Percentiles rank a stretch among this genome's conserved stretches.
phyloP scores from a whole-genome alignment of 257 asterid genomes.

The Coffea eugenioides region DNA sequence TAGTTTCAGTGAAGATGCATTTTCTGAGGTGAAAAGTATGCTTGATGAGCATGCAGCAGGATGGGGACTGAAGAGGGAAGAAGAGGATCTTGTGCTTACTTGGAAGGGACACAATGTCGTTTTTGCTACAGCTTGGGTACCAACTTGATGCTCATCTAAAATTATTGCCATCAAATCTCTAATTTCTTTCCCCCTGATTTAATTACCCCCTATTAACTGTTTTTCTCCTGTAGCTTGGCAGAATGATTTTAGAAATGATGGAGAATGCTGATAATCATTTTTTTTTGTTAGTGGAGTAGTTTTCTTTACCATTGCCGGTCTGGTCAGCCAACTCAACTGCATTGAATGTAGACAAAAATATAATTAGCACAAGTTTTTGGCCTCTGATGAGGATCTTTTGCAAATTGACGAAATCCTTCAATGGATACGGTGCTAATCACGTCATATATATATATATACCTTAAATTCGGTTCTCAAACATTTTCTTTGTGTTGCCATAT shows the following conservation, averaged over 20 bases:
- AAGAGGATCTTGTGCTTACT: conserved; percentile 73
- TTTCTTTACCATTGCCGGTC: neutral
- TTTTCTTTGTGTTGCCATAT: neutral
- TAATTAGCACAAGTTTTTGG: neutral
- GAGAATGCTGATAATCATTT: neutral
- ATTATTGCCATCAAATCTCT: neutral
- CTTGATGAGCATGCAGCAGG: conserved; percentile 95
- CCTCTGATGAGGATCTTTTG: neutral
- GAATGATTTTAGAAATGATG: conserved; percentile 9
- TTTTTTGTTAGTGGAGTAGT: neutral
- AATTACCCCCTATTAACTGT: conserved; percentile 1
- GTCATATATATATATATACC: neutral
- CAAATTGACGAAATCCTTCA: neutral
- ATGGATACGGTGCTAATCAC: neutral
- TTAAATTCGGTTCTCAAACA: neutral
- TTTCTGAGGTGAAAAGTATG: conserved; percentile 72
- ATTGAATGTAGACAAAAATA: neutral
- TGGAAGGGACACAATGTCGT: conserved; percentile 98
- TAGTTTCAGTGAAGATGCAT: conserved; percentile 60
- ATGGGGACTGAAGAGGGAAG: conserved; percentile 93
- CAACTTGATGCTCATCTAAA: conserved; percentile 27
- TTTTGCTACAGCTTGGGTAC: conserved; percentile 85
- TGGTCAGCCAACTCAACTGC: neutral
- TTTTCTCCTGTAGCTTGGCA: neutral
- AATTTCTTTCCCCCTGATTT: neutral